Conservation (phyloP, 371 early-diverging fungal species). For the Batkoa obscura region DNA sequence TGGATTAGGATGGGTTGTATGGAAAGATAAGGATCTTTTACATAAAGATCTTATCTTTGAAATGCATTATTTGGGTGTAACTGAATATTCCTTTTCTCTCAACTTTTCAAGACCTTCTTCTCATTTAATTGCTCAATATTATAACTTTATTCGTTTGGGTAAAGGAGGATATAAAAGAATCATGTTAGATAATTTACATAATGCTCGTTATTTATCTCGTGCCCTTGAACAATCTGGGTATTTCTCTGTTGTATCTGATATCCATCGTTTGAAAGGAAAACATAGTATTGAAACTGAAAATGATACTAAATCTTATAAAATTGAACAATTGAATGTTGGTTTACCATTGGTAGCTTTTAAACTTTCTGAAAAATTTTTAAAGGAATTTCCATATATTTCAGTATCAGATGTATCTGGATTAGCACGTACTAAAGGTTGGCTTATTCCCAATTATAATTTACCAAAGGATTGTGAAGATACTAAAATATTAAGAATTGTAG, state of each 20-base stretch:
- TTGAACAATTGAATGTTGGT: constrained; percentile 10
- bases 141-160: constrained; percentile 48
- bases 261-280: constrained; percentile 26
- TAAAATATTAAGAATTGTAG: constrained; percentile 22
- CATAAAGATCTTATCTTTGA: constrained; percentile 47
- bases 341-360: constrained; percentile 42
- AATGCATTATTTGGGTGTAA: constrained; percentile 37
- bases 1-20: constrained; percentile 46
- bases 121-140: constrained; percentile 50
- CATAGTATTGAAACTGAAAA: constrained; percentile 2
- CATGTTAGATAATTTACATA: constrained; percentile 23
- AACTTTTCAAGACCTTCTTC: constrained; percentile 49
- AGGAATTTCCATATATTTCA: constrained; percentile 15
- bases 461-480: constrained; percentile 12
- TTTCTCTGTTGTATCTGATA: constrained; percentile 32
- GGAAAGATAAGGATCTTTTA: constrained; percentile 29
- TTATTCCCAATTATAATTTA: constrained; percentile 20
- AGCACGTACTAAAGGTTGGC: constrained; percentile 25
- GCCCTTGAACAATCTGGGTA: constrained; percentile 26
- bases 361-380: constrained; percentile 23
- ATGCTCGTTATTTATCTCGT: constrained; percentile 28
- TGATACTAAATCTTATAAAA: not conserved
- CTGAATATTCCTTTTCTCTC: constrained; percentile 36
- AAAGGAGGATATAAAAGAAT: constrained; percentile 35
- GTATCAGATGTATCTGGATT: constrained; percentile 20